Base-by-base conservation (phyloP, 768 basidiomycete species). In the Podaxis carcinomalis region DNA sequence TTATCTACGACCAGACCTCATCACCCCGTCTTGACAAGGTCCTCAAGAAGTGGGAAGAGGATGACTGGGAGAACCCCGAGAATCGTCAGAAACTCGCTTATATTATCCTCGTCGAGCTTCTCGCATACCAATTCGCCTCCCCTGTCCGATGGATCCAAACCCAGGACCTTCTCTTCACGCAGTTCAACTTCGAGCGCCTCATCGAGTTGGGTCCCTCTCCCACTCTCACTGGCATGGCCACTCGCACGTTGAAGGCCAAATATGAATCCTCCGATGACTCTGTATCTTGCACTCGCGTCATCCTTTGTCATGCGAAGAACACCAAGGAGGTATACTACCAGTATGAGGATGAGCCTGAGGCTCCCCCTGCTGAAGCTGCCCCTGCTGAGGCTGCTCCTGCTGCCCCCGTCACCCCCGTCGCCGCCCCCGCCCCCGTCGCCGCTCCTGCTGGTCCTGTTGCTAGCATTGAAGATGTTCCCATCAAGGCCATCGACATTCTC, bases 121-220 rank as follows among this genome's bases (percentile, higher is more conserved):
- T 99, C 52, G 93, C 97, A 13, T 99, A 99, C 71, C 97, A 99
- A 72, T 98, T 96, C 68, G 95, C 96, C 0, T 98, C 96, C 1
- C 95, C 97, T 5, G 96, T 99, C 19, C 90, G 95, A 53, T 99
- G 97, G 97, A 99, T 99, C 68, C 92, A 98, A 78, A 99, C 96
- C 0, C 97, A 99, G 71, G 97, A 99, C 69, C 83, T 91, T 25
- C 83, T 99, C 59, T 99, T 99, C 80, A 83, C 81, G 9, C 74
- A 86, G 7, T 97, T 86, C 80, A 79, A 80, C 49, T 97, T 97
- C 68, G 96, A 98, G 74, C 88, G 97, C 14, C 82, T 98, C 68
- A 89, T 99, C 68, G 97, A 99, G 72, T 78, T 99, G 56, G 97
- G 97, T 35, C 97, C 97, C 42, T 94, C 94, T 3, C 97, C 97